Evolutionary conservation across 352 stramenopile species (phyloP).

Genomic region (Elongisporangium undulatum): DNA sequence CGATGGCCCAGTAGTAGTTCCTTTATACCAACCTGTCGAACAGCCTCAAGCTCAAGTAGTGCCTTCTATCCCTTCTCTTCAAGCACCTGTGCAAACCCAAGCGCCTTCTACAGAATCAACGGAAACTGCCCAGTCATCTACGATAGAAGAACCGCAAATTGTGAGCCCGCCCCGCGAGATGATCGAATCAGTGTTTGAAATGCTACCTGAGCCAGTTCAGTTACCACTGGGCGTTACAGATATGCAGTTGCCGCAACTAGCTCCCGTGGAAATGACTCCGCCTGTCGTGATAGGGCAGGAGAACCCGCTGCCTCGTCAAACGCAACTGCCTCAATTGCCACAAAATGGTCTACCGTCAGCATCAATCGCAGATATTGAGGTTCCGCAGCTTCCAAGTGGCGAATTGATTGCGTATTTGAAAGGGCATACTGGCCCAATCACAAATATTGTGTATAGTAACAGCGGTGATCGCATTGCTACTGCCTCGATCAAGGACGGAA

Average conservation of each 20-base stretch:
- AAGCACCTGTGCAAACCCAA: constrained; percentile 4
- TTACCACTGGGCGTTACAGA: constrained; percentile 15
- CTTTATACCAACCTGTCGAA: constrained; percentile 45
- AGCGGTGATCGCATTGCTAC: constrained; percentile 90
- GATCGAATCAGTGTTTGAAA: neutral
- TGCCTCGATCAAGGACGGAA: constrained; percentile 93
- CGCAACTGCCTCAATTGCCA: constrained; percentile 46
- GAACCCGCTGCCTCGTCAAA: constrained; percentile 16
- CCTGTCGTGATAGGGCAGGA: neutral
- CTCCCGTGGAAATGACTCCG: neutral
- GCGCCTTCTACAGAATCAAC: neutral
- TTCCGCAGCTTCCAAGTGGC: constrained; percentile 33
- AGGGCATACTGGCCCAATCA: constrained; percentile 91
- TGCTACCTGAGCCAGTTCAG: neutral
- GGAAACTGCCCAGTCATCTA: constrained; percentile 1
- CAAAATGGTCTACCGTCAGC: constrained; percentile 33
- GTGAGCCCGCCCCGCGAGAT: constrained; percentile 2
- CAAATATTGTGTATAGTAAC: constrained; percentile 92
- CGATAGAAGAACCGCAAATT: constrained; percentile 8
- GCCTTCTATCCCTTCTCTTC: constrained; percentile 1
- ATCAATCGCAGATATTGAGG: constrained; percentile 40
- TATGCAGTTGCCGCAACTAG: neutral
- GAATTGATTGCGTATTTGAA: constrained; percentile 65
- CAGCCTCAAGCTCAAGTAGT: constrained; percentile 18
- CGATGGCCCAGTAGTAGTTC: constrained; percentile 39